Percentiles rank a stretch among this genome's conserved stretches.
Conservation (phyloP, 2,329 filamentous ascomycete species). For the Xylaria sp. region DNA sequence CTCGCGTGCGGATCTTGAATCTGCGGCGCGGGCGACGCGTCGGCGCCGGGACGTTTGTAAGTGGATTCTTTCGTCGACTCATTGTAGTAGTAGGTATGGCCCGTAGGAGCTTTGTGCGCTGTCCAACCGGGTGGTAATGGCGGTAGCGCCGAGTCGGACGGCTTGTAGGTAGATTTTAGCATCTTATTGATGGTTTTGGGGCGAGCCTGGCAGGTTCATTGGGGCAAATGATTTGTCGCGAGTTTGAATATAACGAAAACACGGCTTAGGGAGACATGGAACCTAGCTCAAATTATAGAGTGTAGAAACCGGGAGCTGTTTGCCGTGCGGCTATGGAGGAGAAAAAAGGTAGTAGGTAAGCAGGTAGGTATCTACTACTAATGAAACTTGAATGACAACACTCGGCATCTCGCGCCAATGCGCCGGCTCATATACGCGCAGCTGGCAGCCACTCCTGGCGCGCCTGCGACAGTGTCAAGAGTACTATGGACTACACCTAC, state of each 20-base stretch:
- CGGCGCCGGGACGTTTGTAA: slow-evolving; percentile 72
- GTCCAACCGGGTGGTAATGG: slow-evolving; percentile 84
- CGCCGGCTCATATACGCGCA: neutral
- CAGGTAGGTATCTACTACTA: neutral
- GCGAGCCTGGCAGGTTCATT: neutral
- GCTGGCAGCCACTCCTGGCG: neutral
- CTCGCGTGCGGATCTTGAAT: slow-evolving; percentile 43
- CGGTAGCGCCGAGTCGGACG: slow-evolving; percentile 57
- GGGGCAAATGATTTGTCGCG: neutral
- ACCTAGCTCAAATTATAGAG: neutral
- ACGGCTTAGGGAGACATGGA: no score
- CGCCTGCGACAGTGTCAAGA: neutral
- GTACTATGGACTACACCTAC: neutral
- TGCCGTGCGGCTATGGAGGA: neutral
- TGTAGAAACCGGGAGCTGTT: neutral
- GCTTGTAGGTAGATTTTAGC: slow-evolving; percentile 79
- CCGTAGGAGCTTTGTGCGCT: slow-evolving; percentile 88
- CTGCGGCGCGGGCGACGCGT: slow-evolving; percentile 22
- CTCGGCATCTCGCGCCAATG: neutral
- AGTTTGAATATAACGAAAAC: no score
- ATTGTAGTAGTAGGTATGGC: slow-evolving; percentile 90
- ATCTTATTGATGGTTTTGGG: slow-evolving; percentile 48
- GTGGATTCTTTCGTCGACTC: slow-evolving; percentile 82
- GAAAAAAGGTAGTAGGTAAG: no score
- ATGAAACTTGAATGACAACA: no score